Evolutionary conservation across 441 rosid genomes (phyloP).

Genomic region (Syzygium syzygioides): DNA sequence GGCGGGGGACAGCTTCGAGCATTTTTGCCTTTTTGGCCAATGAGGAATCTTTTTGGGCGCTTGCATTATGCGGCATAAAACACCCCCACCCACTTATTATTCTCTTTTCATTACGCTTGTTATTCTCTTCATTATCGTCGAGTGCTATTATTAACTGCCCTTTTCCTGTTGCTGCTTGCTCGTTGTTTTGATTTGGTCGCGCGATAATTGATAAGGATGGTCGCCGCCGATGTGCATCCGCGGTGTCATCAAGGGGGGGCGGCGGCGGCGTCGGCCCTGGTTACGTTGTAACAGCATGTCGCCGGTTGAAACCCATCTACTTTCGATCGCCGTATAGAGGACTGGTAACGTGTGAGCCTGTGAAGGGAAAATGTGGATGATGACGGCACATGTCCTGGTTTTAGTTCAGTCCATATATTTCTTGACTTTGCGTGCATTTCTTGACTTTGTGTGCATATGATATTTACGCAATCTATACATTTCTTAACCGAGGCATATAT

Average conservation of each 20-base stretch:
- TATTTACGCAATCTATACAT: not conserved
- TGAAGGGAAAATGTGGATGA: fast-evolving
- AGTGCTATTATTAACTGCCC: not conserved
- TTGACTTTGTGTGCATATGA: no score
- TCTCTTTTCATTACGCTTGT: not conserved
- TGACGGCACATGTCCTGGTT: fast-evolving
- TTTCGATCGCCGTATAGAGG: fast-evolving
- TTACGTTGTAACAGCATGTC: no score
- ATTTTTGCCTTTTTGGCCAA: not conserved
- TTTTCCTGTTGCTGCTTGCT: not conserved
- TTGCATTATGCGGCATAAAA: not conserved
- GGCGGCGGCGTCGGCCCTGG: no score
- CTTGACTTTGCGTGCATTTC: not conserved
- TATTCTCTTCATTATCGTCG: not conserved
- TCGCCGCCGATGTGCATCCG: not conserved
- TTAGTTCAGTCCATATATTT: not conserved
- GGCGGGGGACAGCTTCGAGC: not conserved
- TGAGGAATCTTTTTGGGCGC: not conserved
- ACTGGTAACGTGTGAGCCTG: fast-evolving
- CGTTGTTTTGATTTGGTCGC: not conserved
- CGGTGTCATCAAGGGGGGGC: no score
- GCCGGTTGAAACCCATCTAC: not conserved
- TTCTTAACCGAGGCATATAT: no score
- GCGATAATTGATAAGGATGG: no score
- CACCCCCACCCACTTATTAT: not conserved